phyloP scores from a whole-genome alignment of 495 filamentous ascomycete genomes.

The Jackrogersella multiformis region DNA sequence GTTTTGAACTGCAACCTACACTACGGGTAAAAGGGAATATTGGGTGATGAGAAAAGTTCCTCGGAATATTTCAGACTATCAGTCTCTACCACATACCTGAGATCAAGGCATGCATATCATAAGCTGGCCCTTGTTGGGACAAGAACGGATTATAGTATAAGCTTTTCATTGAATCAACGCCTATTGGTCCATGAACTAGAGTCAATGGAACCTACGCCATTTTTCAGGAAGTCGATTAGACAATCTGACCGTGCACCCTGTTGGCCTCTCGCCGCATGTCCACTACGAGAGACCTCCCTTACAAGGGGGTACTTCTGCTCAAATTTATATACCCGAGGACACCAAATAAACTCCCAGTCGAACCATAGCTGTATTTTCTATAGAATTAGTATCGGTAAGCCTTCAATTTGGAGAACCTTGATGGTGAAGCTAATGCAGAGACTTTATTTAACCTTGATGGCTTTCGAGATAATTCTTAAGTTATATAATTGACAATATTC shows the following conservation, averaged over 20 bases:
- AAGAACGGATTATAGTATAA: neutral
- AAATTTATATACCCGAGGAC: neutral
- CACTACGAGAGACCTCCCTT: neutral
- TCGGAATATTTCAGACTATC: neutral
- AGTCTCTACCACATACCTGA: neutral
- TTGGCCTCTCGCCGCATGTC: neutral
- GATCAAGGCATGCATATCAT: slow-evolving; percentile 8
- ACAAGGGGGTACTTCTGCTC: neutral
- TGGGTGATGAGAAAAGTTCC: neutral
- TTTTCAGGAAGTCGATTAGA: neutral
- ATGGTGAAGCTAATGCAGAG: slow-evolving; percentile 20
- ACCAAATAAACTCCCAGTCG: neutral
- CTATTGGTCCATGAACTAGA: slow-evolving; percentile 4
- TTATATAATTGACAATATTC: slow-evolving; percentile 14
- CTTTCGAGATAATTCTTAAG: neutral
- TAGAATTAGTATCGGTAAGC: neutral
- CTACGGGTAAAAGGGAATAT: neutral
- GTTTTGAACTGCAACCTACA: neutral
- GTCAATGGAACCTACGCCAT: neutral
- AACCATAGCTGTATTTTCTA: neutral
- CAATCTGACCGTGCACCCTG: slow-evolving; percentile 2
- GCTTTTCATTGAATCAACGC: neutral
- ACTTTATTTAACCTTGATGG: slow-evolving; percentile 23
- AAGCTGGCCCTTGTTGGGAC: neutral
- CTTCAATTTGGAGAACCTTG: slow-evolving; percentile 9